Percentiles rank a stretch among this genome's conserved stretches.
Conservation (phyloP, 176 grass and related monocot genomes). For the Themeda triandra region DNA sequence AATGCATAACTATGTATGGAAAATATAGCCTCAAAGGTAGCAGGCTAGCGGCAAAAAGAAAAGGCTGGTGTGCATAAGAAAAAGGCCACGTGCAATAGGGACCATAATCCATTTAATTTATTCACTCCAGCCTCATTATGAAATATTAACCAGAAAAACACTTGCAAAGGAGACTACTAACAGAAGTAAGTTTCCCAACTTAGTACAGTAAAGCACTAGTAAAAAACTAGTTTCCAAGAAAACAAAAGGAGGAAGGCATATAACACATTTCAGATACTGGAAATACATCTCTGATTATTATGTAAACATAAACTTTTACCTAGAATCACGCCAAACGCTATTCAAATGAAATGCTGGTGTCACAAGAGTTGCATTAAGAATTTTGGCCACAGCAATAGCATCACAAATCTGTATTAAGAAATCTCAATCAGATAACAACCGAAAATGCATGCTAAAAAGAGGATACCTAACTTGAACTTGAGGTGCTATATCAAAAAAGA, state of each 20-base stretch:
- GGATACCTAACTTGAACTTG: not conserved
- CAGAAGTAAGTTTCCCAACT: not conserved
- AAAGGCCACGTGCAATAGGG: not conserved
- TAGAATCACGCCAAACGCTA: slow-evolving; percentile 95
- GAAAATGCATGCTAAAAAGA: not conserved
- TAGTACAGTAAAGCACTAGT: not conserved
- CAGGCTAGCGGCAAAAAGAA: not conserved
- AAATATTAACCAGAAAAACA: slow-evolving; percentile 1
- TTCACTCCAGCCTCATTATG: not conserved
- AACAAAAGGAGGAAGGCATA: not conserved
- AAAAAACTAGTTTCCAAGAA: not conserved
- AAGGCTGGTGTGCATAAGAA: not conserved
- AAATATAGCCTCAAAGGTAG: not conserved
- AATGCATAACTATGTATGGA: not conserved
- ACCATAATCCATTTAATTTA: not conserved
- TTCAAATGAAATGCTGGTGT: slow-evolving; percentile 89
- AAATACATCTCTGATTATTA: slow-evolving; percentile 1
- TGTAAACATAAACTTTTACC: slow-evolving; percentile 46
- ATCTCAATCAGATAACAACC: slow-evolving; percentile 31
- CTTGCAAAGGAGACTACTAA: not conserved
- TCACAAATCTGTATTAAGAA: slow-evolving; percentile 78
- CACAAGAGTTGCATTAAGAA: slow-evolving; percentile 96
- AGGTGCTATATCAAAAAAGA: not conserved
- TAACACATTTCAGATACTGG: not conserved
- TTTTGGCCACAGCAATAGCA: slow-evolving; percentile 77